Base-by-base conservation (phyloP, 2,329 filamentous ascomycete genomes). In the Clonostachys sp. region DNA sequence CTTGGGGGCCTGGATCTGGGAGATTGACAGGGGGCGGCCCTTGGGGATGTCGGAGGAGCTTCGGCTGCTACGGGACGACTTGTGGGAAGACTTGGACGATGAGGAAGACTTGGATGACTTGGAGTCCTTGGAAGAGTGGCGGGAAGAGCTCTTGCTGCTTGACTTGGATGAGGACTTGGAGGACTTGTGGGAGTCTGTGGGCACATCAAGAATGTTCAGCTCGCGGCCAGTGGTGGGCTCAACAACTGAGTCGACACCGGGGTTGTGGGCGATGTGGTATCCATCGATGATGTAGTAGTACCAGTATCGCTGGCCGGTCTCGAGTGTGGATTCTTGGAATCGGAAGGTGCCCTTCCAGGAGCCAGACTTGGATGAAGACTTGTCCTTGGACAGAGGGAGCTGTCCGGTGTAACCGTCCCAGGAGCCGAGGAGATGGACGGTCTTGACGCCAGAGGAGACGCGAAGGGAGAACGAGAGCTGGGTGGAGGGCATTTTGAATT, bases 221-320 rank as follows among this genome's bases (percentile, higher is more conserved):
- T 91, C 90, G 69, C 94, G 92, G 74, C 91, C 90, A 48, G 94
- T 97, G 68, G 91, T 97, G 66, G 92, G 91, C 79, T 99, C 94
- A 57, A 88, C 86, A 64, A 89, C 95, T 65, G 87, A 92, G 62
- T 87, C 78, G 67, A 91, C 86, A 68, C 88, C 89, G 58, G 92
- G 91, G 75, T 97, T 94, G 80, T 97, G 92, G 52, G 91, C 91
- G 68, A 95, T 87, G 71, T 96, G 91, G 83, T 96, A 96, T 60
- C 94, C 94, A 70, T 99, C 94, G 70, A 97, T 94, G 84, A 97
- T 96, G 81, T 96, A 99, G 84, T 99, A 99, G 85, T 97, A 99
- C 94, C 94, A 99, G 84, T 97, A 97, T 66, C 92, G 86, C 67
- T 89, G 84, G 67, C 92, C 91, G 60, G 89, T 78, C 77, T 92